Conservation (phyloP, 1,139 yeast species). For the Debaryomyces psychrophilus region DNA sequence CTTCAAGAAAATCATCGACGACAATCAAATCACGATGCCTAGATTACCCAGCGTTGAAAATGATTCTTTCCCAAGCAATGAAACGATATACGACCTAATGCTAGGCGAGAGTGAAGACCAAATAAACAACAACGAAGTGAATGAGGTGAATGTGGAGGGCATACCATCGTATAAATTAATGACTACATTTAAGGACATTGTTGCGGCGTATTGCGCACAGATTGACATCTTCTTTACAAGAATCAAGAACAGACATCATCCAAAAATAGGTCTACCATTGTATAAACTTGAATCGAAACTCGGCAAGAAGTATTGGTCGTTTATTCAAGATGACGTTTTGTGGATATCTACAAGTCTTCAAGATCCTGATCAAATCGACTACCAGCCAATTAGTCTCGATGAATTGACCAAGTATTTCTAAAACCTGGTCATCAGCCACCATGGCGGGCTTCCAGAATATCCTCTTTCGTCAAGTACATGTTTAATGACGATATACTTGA, state of each 20-base stretch:
- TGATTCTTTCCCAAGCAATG: constrained; percentile 13
- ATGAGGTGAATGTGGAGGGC: constrained; percentile 25
- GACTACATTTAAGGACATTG: constrained; percentile 44
- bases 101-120: not conserved
- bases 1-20: constrained; percentile 12
- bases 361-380: constrained; percentile 16
- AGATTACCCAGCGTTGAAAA: constrained; percentile 25
- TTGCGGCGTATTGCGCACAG: constrained; percentile 32
- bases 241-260: constrained; percentile 22
- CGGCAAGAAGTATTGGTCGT: constrained; percentile 22
- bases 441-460: not conserved
- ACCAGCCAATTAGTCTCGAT: constrained; percentile 28
- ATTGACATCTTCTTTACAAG: constrained; percentile 27
- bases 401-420: constrained; percentile 17
- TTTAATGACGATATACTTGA: not conserved
- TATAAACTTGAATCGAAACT: constrained; percentile 19
- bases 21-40: not conserved
- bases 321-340: constrained; percentile 39
- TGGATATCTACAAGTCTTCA: constrained; percentile 22
- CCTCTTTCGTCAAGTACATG: not conserved
- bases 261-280: constrained; percentile 28
- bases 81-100: constrained; percentile 12
- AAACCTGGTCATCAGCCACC: not conserved
- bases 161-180: constrained; percentile 34
- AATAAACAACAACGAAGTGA: not conserved